phyloP scores from a whole-genome alignment of 768 basidiomycete genomes.

The Suillus subluteus region DNA sequence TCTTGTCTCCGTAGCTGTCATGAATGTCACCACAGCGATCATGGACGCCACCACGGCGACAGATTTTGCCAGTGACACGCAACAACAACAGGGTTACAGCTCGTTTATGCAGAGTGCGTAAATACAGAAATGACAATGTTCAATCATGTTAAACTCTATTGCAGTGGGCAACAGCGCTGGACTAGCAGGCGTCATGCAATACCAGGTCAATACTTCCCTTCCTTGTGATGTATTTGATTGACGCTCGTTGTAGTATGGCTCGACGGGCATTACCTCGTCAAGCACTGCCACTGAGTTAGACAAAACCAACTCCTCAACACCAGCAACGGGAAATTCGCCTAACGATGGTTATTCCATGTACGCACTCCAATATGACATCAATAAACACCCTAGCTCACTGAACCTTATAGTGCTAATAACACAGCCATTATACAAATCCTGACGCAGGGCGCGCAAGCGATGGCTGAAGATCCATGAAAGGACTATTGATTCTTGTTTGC shows the following conservation, averaged over 20 bases:
- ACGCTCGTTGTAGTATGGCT: constrained; percentile 47
- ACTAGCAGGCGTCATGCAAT: constrained; percentile 29
- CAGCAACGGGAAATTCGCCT: constrained; percentile 53
- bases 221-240: neutral
- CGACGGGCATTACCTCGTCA: constrained; percentile 44
- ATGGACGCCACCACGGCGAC: constrained; percentile 32
- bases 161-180: constrained; percentile 46
- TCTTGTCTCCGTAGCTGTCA: neutral
- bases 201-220: constrained; percentile 22
- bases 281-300: constrained; percentile 46
- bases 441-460: neutral
- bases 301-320: constrained; percentile 35
- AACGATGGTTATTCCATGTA: constrained; percentile 64
- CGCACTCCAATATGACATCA: constrained; percentile 8
- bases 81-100: constrained; percentile 55
- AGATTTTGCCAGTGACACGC: constrained; percentile 54
- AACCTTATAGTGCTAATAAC: neutral
- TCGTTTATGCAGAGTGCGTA: constrained; percentile 54
- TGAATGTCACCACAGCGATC: too few species aligned
- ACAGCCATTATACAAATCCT: neutral
- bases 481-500: neutral
- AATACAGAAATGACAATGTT: neutral
- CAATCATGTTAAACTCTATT: neutral
- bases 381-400: neutral
- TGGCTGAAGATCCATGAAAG: neutral